Evolutionary conservation across 345 rosid genomes (phyloP).

Genomic region (Ricinus communis): DNA sequence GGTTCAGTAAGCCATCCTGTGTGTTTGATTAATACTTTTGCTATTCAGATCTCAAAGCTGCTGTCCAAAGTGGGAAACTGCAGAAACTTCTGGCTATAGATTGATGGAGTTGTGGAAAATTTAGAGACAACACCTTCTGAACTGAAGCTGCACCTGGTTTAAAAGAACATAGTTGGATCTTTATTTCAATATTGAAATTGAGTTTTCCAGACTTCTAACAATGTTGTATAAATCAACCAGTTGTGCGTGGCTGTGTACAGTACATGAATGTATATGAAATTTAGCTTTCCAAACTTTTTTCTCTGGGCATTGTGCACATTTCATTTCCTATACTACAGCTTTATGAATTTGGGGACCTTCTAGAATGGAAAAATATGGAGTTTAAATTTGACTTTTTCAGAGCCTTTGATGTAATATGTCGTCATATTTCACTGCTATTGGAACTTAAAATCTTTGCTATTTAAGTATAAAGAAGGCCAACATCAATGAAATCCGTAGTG

Average conservation of each 20-base stretch:
- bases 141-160: not conserved
- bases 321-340: not conserved
- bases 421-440: not conserved
- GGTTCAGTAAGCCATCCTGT: not conserved
- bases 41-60: slow-evolving; percentile 52
- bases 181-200: not conserved
- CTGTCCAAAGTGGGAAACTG: slow-evolving; percentile 47
- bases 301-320: not conserved
- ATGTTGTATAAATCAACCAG: no score
- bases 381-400: not conserved
- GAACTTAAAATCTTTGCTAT: not conserved
- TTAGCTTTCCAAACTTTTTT: not conserved
- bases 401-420: no score
- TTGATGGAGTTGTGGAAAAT: slow-evolving; percentile 19
- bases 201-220: not conserved
- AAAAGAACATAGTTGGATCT: not conserved
- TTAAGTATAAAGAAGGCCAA: not conserved
- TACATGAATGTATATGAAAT: not conserved
- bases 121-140: not conserved
- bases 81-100: slow-evolving; percentile 40
- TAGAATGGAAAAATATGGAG: not conserved
- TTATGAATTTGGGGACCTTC: not conserved
- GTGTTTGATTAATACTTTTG: slow-evolving; percentile 6
- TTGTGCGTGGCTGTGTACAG: not conserved
- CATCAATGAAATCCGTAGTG: not conserved